These are phyloP conservation scores for Noccaea caerulescens DNA, from an alignment of 345 rosid species.

Conservation along the genomic window DNA sequence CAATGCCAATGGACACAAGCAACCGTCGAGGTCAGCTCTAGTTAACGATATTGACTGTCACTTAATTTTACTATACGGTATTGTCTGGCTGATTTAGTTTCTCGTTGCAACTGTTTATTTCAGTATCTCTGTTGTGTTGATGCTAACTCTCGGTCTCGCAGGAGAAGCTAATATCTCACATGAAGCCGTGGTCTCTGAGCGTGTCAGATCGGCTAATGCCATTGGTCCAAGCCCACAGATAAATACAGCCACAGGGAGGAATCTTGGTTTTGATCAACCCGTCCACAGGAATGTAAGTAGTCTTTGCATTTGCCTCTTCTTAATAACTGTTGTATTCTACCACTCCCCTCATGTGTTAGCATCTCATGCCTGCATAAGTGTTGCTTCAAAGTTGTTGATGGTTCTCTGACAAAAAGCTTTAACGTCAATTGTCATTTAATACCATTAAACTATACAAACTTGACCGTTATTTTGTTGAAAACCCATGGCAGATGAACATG, in stretches of 20 bases:
- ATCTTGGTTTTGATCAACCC: slow-evolving; percentile 51
- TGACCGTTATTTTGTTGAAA: slow-evolving; percentile 7
- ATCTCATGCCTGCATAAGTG: background rate
- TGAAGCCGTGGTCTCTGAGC: slow-evolving; percentile 57
- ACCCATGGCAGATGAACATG: slow-evolving; percentile 49
- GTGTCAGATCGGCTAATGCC: slow-evolving; percentile 49
- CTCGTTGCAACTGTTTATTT: slow-evolving; percentile 22
- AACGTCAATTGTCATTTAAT: background rate
- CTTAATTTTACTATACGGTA: no score
- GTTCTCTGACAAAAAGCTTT: slow-evolving; percentile 1
- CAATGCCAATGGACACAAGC: slow-evolving; percentile 52
- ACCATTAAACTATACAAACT: background rate
- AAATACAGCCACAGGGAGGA: slow-evolving; percentile 66
- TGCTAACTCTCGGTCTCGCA: slow-evolving; percentile 42
- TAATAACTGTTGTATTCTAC: no score
- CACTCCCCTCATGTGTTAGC: background rate
- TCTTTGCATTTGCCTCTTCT: slow-evolving; percentile 3
- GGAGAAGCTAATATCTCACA: slow-evolving; percentile 57
- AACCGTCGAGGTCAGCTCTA: slow-evolving; percentile 70
- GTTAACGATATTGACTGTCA: background rate
- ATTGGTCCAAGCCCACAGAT: slow-evolving; percentile 56
- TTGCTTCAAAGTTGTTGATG: background rate
- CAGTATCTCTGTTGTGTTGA: slow-evolving; percentile 9
- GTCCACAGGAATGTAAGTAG: slow-evolving; percentile 71
- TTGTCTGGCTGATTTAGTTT: background rate